A percentile compares a stretch with the other conserved stretches of the same genome.
Conservation (phyloP, 1,139 yeast species). For the Saccharomycopsis phalli region DNA sequence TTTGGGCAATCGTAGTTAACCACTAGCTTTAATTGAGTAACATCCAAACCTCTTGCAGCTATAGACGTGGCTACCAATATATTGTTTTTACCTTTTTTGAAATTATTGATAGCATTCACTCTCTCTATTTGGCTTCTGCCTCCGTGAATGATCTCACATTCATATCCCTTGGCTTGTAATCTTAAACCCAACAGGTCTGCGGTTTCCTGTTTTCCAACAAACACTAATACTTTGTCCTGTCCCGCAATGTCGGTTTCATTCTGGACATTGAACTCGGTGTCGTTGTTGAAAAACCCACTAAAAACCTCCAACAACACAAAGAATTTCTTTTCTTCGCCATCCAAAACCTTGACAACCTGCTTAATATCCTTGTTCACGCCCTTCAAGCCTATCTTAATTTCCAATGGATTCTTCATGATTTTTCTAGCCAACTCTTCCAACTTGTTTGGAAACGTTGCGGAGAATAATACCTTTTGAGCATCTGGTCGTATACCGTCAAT, state of each 20-base stretch:
- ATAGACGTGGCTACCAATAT: constrained; percentile 76
- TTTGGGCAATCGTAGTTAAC: constrained; percentile 84
- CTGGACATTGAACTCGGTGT: constrained; percentile 1
- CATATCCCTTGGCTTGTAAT: constrained; percentile 47
- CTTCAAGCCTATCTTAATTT: constrained; percentile 73
- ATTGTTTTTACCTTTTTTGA: constrained; percentile 45
- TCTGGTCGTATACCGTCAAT: constrained; percentile 76
- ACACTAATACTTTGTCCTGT: constrained; percentile 58
- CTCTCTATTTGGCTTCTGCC: constrained; percentile 88
- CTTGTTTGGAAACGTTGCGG: constrained; percentile 86
- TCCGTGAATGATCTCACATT: constrained; percentile 74
- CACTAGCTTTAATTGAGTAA: constrained; percentile 70
- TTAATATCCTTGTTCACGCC: constrained; percentile 78
- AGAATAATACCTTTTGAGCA: constrained; percentile 83
- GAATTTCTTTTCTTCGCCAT: constrained; percentile 44
- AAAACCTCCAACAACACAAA: constrained; percentile 44
- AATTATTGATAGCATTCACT: constrained; percentile 63
- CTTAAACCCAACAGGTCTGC: constrained; percentile 65
- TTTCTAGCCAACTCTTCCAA: constrained; percentile 69
- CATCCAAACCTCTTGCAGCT: constrained; percentile 92
- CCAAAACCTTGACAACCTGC: constrained; percentile 60
- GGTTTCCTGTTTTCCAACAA: constrained; percentile 77
- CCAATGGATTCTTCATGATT: constrained; percentile 51
- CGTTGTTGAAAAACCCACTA: constrained; percentile 32
- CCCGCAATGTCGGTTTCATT: constrained; percentile 23